These are phyloP conservation scores for Rosa multiflora DNA, from an alignment of 306 rosid species.

Conservation along the genomic window DNA sequence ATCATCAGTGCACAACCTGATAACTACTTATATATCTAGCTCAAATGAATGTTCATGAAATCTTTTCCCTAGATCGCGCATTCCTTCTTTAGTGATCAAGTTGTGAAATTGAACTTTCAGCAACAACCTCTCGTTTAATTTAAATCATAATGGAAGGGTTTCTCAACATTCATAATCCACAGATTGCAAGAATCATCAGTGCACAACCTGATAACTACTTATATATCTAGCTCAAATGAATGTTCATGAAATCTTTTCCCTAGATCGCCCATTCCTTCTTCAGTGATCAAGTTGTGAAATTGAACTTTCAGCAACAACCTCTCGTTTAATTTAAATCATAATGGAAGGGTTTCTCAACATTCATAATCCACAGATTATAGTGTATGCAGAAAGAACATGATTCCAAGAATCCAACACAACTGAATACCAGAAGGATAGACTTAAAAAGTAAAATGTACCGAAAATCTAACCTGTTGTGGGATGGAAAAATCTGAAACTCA, in stretches of 20 bases:
- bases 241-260: background rate
- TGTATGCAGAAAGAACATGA: background rate
- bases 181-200: background rate
- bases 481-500: constrained; percentile 62
- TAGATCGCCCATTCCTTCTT: background rate
- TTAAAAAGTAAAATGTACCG: background rate
- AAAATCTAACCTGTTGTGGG: constrained; percentile 61
- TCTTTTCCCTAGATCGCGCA: background rate
- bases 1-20: background rate
- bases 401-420: background rate
- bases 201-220: background rate
- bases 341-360: background rate
- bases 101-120: background rate
- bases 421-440: background rate
- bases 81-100: background rate
- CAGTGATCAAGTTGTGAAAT: background rate
- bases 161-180: background rate
- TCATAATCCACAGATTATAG: background rate
- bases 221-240: background rate
- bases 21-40: background rate
- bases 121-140: background rate
- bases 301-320: background rate
- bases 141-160: background rate
- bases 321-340: background rate
- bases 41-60: background rate